phyloP scores from a whole-genome alignment of 176 grass and related monocot species.

The Alopecurus myosuroides region DNA sequence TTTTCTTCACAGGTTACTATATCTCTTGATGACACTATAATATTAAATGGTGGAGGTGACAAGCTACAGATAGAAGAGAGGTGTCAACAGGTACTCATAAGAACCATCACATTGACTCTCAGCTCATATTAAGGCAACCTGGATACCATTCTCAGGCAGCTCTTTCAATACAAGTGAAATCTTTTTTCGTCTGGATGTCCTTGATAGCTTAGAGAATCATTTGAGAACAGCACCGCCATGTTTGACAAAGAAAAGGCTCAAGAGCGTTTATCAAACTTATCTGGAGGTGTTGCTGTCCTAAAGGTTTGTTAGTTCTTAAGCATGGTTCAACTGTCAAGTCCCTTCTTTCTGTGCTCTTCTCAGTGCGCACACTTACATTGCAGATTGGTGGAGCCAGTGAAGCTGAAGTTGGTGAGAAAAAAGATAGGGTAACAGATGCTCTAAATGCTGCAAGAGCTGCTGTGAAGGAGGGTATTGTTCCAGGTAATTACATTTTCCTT shows the following conservation, averaged over 20 bases:
- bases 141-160: conserved; percentile 2
- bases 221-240: conserved; percentile 68
- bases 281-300: conserved; percentile 83
- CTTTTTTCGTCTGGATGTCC: background rate
- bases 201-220: conserved; percentile 78
- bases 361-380: conserved; percentile 18
- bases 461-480: conserved; percentile 86
- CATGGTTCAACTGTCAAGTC: background rate
- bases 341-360: background rate
- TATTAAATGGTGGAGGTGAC: conserved; percentile 87
- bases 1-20: conserved; percentile 61
- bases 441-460: conserved; percentile 84
- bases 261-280: conserved; percentile 89
- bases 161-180: conserved; percentile 1
- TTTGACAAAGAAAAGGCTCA: conserved; percentile 97
- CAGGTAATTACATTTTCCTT: conserved; percentile 43
- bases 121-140: background rate
- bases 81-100: conserved; percentile 62
- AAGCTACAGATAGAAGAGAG: conserved; percentile 71
- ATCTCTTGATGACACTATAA: conserved; percentile 82
- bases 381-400: conserved; percentile 92
- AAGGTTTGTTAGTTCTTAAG: conserved; percentile 61
- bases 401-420: conserved; percentile 92
- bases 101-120: background rate
- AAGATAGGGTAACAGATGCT: conserved; percentile 95